A percentile compares a stretch with the other conserved stretches of the same genome.
These are phyloP conservation scores for Harringtonia aguacate DNA, from an alignment of 2,329 filamentous ascomycete genomes.

Conservation along the genomic window DNA sequence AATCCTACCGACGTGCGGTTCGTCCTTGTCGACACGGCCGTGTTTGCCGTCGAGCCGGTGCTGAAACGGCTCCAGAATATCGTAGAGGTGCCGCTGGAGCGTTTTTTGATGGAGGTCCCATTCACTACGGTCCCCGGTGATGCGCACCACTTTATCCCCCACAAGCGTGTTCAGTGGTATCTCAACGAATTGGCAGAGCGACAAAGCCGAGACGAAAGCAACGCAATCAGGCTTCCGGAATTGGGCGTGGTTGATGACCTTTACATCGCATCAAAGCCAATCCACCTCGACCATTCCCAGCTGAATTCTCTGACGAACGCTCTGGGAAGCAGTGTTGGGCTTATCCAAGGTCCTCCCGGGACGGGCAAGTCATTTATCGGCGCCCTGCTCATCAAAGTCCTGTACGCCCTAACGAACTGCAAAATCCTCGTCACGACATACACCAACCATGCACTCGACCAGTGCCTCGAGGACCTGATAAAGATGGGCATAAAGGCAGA, in stretches of 20 bases:
- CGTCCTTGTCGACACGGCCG: slow-evolving; percentile 50
- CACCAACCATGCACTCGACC: slow-evolving; percentile 57
- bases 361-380: slow-evolving; percentile 31
- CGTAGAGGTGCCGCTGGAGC: slow-evolving; percentile 41
- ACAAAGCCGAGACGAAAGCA: no score
- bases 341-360: neutral
- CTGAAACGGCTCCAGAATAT: slow-evolving; percentile 47
- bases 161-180: no score
- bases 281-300: no score
- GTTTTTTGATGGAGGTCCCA: slow-evolving; percentile 46
- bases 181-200: no score
- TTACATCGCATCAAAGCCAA: no score
- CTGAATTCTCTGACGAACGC: no score
- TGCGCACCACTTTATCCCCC: neutral
- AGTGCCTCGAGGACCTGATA: slow-evolving; percentile 55
- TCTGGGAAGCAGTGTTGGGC: no score
- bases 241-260: no score
- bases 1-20: slow-evolving; percentile 28
- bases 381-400: slow-evolving; percentile 46
- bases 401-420: neutral
- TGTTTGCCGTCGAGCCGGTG: slow-evolving; percentile 61
- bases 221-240: no score
- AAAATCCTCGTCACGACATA: slow-evolving; percentile 57
- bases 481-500: slow-evolving; percentile 40
- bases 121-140: neutral